Evolutionary conservation across 108 stramenopile genomes (phyloP), one percentile per base, ranked within the genome.

Genomic region (Phaeodactylum tricornutum): DNA sequence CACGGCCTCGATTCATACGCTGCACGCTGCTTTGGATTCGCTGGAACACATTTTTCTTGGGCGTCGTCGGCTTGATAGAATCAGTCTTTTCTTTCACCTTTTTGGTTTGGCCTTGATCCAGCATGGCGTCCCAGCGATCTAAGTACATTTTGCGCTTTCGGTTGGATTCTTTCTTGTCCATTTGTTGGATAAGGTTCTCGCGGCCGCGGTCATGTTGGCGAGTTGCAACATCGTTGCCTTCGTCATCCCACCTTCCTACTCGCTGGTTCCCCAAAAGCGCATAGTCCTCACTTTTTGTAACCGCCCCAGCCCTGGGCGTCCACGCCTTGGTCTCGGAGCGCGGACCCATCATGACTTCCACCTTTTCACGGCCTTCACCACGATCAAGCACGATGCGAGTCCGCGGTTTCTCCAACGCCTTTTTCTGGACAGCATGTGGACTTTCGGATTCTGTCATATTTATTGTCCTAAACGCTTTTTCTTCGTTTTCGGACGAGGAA

Each of bases 81-180:
- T 32, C 21, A 8, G 2, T 20, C 35, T 37, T 12, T 19, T 2
- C n/a, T 4, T 40, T 55, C 37, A 28, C 29, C 40, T 29, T 55
- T 28, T 31, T 26, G 39, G 19, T 15, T n/a, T 59, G 74, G 50
- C 85, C 85, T 65, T 71, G 73, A 58, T 87, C 85, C 12, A 87
- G 59, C 17, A 47, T 48, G 20, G 78, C 61, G 60, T 87, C 81
- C 85, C 85, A 87, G 11, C 66, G 50, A 59, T 80, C 78, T 8
- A 78, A 50, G 52, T 81, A 63, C 71, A 77, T 71, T 33, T 78
- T 72, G 29, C 81, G 63, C 41, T 87, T 87, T 22, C 67, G 66
- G 0, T 30, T 45, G 47, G 57, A 62, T 19, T 75, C 76, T 12
- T 59, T 34, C 42, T 70, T 66, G 20, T 70, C 62, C 45, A 78